These are phyloP conservation scores for Penicillium sp. DNA, from an alignment of 2,329 filamentous ascomycete species.

Conservation along the genomic window DNA sequence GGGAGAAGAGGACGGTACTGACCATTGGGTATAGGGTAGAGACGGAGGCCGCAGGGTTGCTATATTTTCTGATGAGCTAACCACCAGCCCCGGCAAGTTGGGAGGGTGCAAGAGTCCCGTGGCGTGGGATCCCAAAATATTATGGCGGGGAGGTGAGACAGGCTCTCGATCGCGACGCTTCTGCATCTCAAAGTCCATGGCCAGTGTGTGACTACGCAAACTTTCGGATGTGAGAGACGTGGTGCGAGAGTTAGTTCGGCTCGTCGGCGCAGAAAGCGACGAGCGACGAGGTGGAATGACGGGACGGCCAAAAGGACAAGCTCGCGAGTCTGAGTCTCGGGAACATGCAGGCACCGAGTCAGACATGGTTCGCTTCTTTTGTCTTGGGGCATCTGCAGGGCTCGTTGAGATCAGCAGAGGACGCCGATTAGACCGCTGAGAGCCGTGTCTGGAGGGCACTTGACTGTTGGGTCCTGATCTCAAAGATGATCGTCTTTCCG, in stretches of 20 bases:
- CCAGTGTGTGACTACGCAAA: conserved; percentile 32
- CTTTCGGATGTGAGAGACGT: conserved; percentile 45
- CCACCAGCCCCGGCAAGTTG: conserved; percentile 37
- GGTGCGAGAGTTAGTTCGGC: conserved; percentile 42
- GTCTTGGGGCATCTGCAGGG: conserved; percentile 32
- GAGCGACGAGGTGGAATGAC: conserved; percentile 41
- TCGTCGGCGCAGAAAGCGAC: conserved; percentile 47
- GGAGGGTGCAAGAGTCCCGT: conserved; percentile 24
- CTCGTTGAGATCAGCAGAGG: conserved; percentile 34
- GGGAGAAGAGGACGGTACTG: conserved; percentile 47
- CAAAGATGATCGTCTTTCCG: conserved; percentile 45
- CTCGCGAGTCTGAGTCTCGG: conserved; percentile 27
- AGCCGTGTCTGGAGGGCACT: conserved; percentile 37
- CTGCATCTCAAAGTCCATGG: conserved; percentile 27
- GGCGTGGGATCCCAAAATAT: conserved; percentile 15
- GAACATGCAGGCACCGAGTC: conserved; percentile 32
- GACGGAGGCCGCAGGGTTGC: conserved; percentile 46
- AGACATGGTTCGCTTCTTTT: conserved; percentile 39
- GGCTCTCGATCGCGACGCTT: conserved; percentile 19
- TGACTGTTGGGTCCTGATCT: conserved; percentile 37
- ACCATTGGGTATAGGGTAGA: conserved; percentile 47
- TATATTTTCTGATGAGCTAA: conserved; percentile 35
- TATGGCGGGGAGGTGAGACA: conserved; percentile 20
- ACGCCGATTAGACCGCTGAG: conserved; percentile 36
- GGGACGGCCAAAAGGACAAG: conserved; percentile 28